Evolutionary conservation across 352 stramenopile genomes (phyloP).

Genomic region (Phytophthora cryptogea): DNA sequence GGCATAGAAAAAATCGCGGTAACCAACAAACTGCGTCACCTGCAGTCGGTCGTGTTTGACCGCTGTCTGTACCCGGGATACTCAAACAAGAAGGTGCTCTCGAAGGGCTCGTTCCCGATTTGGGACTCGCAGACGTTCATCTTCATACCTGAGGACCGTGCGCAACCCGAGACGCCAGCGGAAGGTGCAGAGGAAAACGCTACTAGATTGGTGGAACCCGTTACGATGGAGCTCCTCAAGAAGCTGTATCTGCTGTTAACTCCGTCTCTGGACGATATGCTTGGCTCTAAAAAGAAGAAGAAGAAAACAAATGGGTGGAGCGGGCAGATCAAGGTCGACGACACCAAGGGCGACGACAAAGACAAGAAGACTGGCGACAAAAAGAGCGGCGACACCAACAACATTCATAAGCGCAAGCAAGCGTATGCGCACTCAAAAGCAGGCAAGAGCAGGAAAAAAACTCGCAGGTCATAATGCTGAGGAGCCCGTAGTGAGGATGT

Average conservation of each 20-base stretch:
- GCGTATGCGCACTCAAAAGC: constrained; percentile 5
- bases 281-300: constrained; percentile 53
- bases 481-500: neutral
- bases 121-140: constrained; percentile 96
- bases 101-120: constrained; percentile 95
- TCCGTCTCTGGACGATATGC: constrained; percentile 59
- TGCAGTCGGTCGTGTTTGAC: constrained; percentile 93
- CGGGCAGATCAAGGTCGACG: neutral
- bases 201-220: constrained; percentile 26
- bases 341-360: neutral
- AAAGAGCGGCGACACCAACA: neutral
- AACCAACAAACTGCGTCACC: constrained; percentile 48
- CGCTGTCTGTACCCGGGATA: constrained; percentile 92
- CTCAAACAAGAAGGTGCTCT: constrained; percentile 95
- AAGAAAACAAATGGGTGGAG: constrained; percentile 18
- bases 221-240: constrained; percentile 68
- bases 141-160: constrained; percentile 64
- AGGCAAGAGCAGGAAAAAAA: constrained; percentile 34
- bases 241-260: constrained; percentile 72
- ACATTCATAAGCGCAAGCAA: constrained; percentile 39
- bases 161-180: constrained; percentile 12
- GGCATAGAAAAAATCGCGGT: constrained; percentile 74
- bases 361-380: neutral
- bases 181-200: constrained; percentile 19
- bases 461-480: constrained; percentile 21